Percentiles rank a stretch among this genome's conserved stretches.
Conservation (phyloP, 306 rosid genomes). For the Fragaria ananassa region DNA sequence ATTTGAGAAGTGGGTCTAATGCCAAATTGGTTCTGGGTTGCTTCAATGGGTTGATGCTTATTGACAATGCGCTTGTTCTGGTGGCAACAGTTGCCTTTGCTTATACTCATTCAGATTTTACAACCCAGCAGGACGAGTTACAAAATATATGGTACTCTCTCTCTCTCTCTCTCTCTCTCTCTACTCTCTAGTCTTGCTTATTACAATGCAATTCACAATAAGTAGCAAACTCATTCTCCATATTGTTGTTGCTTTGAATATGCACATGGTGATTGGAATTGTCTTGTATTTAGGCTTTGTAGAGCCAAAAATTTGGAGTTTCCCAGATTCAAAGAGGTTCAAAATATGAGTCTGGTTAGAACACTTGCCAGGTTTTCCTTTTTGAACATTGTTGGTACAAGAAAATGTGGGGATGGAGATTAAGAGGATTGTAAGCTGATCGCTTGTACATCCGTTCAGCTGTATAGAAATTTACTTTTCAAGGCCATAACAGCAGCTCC, state of each 20-base stretch:
- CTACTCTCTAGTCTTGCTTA: neutral
- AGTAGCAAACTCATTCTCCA: neutral
- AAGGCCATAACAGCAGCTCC: neutral
- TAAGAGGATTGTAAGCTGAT: too few relatives aligned
- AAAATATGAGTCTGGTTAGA: neutral
- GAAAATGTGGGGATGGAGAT: too few relatives aligned
- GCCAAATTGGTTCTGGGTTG: conserved; percentile 14
- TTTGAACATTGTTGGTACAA: neutral
- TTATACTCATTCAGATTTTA: conserved; percentile 50
- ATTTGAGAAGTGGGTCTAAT: neutral
- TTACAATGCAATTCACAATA: neutral
- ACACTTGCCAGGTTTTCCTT: neutral
- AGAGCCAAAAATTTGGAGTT: neutral
- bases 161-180: conserved; percentile 11
- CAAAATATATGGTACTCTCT: conserved; percentile 40
- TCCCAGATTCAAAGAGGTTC: neutral
- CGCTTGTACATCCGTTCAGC: too few relatives aligned
- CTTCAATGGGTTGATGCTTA: conserved; percentile 41
- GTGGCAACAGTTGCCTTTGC: conserved; percentile 46
- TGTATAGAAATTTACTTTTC: neutral
- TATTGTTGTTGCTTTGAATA: neutral
- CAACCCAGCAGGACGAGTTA: conserved; percentile 39
- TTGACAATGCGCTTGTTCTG: conserved; percentile 56
- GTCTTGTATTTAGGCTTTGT: conserved; percentile 4
- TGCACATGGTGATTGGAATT: conserved; percentile 1